These are phyloP conservation scores for Neonectria punicea DNA, from an alignment of 2,329 filamentous ascomycete genomes.

Conservation along the genomic window DNA sequence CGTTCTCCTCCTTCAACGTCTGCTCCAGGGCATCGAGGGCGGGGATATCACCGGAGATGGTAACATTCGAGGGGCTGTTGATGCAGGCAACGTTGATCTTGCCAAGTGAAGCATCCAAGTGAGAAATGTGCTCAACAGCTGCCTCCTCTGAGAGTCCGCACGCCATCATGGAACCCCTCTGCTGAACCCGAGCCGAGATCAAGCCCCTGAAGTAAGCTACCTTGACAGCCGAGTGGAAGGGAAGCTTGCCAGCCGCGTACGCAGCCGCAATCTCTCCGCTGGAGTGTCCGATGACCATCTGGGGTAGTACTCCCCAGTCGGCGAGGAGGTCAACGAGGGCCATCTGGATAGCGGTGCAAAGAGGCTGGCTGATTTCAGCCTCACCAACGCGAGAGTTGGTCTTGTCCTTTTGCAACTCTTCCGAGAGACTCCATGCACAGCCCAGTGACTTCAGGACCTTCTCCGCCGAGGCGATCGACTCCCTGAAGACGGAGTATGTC, in stretches of 20 bases:
- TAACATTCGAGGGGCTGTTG: slow-evolving; percentile 61
- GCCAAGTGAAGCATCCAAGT: slow-evolving; percentile 11
- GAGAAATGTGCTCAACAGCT: background rate
- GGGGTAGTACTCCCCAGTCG: slow-evolving; percentile 51
- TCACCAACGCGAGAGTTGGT: slow-evolving; percentile 38
- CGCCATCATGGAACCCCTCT: slow-evolving; percentile 41
- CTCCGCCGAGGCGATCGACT: background rate
- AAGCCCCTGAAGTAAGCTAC: slow-evolving; percentile 59
- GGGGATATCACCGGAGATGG: slow-evolving; percentile 57
- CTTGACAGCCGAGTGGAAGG: slow-evolving; percentile 53
- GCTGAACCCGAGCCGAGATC: slow-evolving; percentile 50
- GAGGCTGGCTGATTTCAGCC: slow-evolving; percentile 52
- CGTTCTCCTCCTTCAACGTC: slow-evolving; percentile 49
- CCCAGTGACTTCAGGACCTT: slow-evolving; percentile 34
- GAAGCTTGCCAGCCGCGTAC: slow-evolving; percentile 55
- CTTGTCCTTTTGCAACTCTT: slow-evolving; percentile 4
- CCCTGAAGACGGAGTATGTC: slow-evolving; percentile 8
- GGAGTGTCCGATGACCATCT: slow-evolving; percentile 55
- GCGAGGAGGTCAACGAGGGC: slow-evolving; percentile 55
- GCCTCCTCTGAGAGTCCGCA: slow-evolving; percentile 20
- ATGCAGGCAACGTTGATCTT: slow-evolving; percentile 51
- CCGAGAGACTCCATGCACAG: slow-evolving; percentile 2
- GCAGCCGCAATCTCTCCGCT: slow-evolving; percentile 60
- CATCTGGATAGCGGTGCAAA: slow-evolving; percentile 58
- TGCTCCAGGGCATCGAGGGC: slow-evolving; percentile 52